A percentile compares a stretch with the other conserved stretches of the same genome.
Evolutionary conservation across 768 basidiomycete genomes (phyloP).

Genomic region (Leccinum rimulosum): DNA sequence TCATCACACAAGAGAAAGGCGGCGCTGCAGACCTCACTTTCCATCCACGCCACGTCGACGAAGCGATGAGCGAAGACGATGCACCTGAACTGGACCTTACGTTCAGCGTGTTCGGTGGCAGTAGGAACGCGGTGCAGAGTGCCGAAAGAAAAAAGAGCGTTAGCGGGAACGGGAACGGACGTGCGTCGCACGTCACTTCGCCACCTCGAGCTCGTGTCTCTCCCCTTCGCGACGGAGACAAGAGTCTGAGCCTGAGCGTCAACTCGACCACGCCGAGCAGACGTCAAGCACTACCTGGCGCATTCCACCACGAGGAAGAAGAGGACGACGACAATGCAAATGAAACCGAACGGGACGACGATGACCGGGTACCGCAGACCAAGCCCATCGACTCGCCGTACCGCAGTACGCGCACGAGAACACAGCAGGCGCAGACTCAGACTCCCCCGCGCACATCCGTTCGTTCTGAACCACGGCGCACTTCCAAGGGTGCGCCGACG

Average conservation of each 20-base stretch:
- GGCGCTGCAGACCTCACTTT: conserved; percentile 19
- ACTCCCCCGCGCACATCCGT: conserved; percentile 15
- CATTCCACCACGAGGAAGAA: conserved; percentile 45
- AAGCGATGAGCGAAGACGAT: conserved; percentile 8
- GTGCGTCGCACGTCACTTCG: conserved; percentile 2
- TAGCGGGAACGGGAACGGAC: conserved; percentile 4
- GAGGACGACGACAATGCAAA: conserved; percentile 28
- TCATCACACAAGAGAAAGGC: conserved; percentile 19
- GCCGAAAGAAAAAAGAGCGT: neutral
- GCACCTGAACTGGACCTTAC: conserved; percentile 6
- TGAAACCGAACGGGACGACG: conserved; percentile 21
- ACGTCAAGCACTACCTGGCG: conserved; percentile 42
- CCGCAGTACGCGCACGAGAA: conserved; percentile 10
- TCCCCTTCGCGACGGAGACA: conserved; percentile 10
- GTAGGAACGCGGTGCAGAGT: conserved; percentile 1
- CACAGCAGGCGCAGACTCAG: conserved; percentile 6
- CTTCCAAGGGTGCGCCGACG: conserved; percentile 1
- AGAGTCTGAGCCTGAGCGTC: conserved; percentile 12
- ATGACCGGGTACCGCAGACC: conserved; percentile 3
- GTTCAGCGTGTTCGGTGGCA: conserved; percentile 24
- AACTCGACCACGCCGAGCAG: conserved; percentile 13
- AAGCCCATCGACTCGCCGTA: conserved; percentile 15
- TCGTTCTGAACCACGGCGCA: conserved; percentile 11
- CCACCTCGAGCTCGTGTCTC: conserved; percentile 10
- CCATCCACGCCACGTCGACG: conserved; percentile 4